Base-by-base conservation (phyloP, 768 basidiomycete genomes). In the Serendipita sp. region DNA sequence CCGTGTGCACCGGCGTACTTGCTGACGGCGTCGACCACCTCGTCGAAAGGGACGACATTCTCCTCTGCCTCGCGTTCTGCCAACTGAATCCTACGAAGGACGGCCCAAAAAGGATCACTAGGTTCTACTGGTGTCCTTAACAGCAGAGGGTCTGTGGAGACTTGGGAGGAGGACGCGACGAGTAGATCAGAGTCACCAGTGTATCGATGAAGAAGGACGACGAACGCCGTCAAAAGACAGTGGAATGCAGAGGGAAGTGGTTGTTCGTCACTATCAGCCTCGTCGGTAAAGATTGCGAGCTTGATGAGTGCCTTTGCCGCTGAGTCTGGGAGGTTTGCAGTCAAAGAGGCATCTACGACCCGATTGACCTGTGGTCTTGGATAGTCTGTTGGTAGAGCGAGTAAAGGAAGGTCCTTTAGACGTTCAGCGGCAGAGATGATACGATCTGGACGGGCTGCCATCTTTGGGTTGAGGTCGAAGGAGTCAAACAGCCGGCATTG, bases 301-400 rank as follows among this genome's bases (percentile, higher is more conserved):
- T 89, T 89, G 66, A 94, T 80, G 51, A 95, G 78, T 70, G 86
- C 81, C n/a, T 85, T 78, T 0, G 86, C 86, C 8, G 89, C 68
- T 85, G 83, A 65, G 46, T 84, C 80, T 44, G 89, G 82, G 58
- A 97, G 81, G 66, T 86, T 78, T 47, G 85, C 78, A 10, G 80
- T 70, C 71, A 93, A 84, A 3, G 82, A 85, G 10, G 93, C 87
- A 70, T 97, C 95, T 71, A 99, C 85, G 18, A 92, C 78, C 70
- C 83, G 88, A 74, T 84, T 81, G 16, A 82, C 75, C 16, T 81
- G 84, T 3, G 85, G 86, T 64, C 94, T 79, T 2, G 95, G 94
- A 73, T 96, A 99, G 74, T 98, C 96, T 0, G 95, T 95, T 0
- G 96, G 95, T 36, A 99, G 77, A 4, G 91, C 90, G 68, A 98